These are phyloP conservation scores for Vigna reflexopilosa DNA, from an alignment of 306 rosid species.

Conservation along the genomic window DNA sequence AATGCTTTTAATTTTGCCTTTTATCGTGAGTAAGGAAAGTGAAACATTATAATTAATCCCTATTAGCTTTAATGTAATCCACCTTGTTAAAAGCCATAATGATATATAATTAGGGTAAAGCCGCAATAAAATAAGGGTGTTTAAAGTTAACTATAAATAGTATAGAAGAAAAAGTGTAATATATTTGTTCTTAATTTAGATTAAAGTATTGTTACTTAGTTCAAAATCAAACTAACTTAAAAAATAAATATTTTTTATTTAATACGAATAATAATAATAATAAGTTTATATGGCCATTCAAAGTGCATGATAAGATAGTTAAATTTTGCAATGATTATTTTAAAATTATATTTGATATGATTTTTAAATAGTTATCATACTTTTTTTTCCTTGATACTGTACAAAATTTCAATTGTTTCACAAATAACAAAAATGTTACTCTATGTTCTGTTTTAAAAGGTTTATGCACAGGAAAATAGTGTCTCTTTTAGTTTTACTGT, in stretches of 20 bases:
- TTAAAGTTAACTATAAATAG: not conserved
- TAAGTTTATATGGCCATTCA: too few species aligned
- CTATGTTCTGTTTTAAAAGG: too few species aligned
- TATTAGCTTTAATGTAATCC: constrained; percentile 19
- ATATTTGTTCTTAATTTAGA: not conserved
- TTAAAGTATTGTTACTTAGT: not conserved
- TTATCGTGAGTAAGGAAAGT: constrained; percentile 17
- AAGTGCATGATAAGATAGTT: too few species aligned
- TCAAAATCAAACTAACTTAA: not conserved
- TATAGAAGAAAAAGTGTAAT: not conserved
- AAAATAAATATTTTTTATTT: not conserved
- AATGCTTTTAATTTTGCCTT: constrained; percentile 12
- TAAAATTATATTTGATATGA: too few species aligned
- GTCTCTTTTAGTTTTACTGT: too few species aligned
- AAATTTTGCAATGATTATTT: too few species aligned
- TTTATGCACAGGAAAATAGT: too few species aligned
- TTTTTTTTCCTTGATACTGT: too few species aligned
- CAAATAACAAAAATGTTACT: too few species aligned
- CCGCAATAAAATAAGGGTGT: not conserved
- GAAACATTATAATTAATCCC: constrained; percentile 17
- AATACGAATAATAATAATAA: too few species aligned
- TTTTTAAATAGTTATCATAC: too few species aligned
- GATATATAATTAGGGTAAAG: constrained; percentile 6
- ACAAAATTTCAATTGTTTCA: too few species aligned
- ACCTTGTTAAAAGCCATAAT: not conserved